A percentile compares a stretch with the other conserved stretches of the same genome.
phyloP scores from a whole-genome alignment of 73 alveolate genomes.

The Paramecium tetraurelia region DNA sequence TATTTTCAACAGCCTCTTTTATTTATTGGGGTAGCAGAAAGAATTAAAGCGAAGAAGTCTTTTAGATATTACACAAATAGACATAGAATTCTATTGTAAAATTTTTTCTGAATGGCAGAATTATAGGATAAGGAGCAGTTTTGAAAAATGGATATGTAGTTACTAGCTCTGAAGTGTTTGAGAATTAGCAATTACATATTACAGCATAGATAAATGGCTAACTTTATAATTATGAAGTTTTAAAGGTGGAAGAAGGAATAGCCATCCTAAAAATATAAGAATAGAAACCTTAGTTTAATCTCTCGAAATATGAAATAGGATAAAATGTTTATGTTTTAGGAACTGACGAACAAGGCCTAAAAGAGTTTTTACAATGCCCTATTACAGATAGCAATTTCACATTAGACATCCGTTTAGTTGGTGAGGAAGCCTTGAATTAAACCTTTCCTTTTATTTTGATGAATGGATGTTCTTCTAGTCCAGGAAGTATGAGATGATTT shows the following conservation, averaged over 20 bases:
- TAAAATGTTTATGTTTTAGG: not conserved
- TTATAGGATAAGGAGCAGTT: constrained; percentile 25
- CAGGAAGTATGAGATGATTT: not conserved
- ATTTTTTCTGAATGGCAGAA: not conserved
- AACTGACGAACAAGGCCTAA: not conserved
- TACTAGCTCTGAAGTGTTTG: not conserved
- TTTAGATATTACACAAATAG: not conserved
- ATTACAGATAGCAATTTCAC: constrained; percentile 2
- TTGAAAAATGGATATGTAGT: constrained; percentile 14
- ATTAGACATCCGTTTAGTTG: not conserved
- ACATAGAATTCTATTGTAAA: not conserved
- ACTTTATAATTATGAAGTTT: not conserved
- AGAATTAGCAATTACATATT: not conserved
- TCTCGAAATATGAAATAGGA: not conserved
- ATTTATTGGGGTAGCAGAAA: not conserved
- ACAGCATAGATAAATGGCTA: not conserved
- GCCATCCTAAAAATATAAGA: not conserved
- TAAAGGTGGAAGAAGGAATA: constrained; percentile 14
- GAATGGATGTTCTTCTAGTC: constrained; percentile 1
- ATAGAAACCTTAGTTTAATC: not conserved
- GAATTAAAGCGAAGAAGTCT: not conserved
- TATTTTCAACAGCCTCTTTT: not conserved
- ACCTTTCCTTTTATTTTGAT: not conserved
- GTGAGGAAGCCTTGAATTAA: not conserved
- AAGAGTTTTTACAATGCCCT: not conserved